These are phyloP conservation scores for Hydnum rufescens DNA, from an alignment of 768 basidiomycete species.

Conservation along the genomic window DNA sequence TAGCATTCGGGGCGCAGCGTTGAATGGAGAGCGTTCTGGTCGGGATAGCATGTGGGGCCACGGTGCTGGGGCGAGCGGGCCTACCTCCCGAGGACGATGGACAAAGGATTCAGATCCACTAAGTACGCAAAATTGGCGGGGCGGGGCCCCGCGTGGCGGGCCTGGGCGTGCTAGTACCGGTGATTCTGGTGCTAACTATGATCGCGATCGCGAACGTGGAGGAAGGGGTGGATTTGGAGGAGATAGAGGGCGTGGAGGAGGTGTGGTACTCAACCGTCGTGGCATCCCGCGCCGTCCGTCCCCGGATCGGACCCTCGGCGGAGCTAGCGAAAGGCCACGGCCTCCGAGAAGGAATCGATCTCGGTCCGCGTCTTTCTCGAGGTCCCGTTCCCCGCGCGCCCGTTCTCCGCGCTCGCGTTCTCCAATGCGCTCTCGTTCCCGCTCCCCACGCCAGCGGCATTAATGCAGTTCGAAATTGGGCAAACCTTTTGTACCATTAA, in stretches of 20 bases:
- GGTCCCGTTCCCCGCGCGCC: not conserved
- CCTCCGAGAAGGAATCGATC: conserved; percentile 1
- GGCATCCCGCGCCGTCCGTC: not conserved
- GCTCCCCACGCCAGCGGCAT: not conserved
- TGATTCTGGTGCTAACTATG: not conserved
- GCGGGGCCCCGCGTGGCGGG: not conserved
- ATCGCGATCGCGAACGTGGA: not conserved
- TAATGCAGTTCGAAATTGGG: no score
- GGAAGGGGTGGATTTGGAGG: not conserved
- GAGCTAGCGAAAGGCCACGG: conserved; percentile 5
- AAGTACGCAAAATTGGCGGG: not conserved
- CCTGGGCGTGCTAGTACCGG: not conserved
- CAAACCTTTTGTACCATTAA: no score
- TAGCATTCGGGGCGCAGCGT: not conserved
- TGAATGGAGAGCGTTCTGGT: no score
- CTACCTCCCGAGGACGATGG: not conserved
- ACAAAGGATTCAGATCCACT: not conserved
- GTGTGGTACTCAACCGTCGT: not conserved
- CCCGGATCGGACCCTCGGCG: conserved; percentile 2
- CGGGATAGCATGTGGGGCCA: no score
- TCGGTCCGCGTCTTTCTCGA: conserved; percentile 1
- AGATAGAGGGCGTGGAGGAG: not conserved
- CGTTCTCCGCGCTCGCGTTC: conserved; percentile 1
- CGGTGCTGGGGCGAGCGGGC: not conserved
- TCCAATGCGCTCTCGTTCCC: not conserved